Percentiles rank a stretch among this genome's conserved stretches.
phyloP scores from a whole-genome alignment of 2,329 filamentous ascomycete genomes.

The Arthrinium puccinioides region DNA sequence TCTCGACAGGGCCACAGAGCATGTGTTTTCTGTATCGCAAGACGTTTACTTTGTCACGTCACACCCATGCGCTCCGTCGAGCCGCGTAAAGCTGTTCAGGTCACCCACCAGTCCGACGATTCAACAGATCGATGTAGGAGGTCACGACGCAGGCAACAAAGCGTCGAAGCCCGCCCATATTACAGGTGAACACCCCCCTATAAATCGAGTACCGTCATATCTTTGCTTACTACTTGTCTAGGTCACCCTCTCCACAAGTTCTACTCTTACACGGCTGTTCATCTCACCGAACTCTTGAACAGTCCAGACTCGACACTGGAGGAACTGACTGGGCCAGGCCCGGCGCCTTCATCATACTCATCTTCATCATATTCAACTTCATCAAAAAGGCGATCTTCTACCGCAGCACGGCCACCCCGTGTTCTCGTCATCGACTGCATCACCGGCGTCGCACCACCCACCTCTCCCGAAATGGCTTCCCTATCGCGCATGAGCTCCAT shows the following conservation, averaged over 20 bases:
- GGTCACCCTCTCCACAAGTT: constrained; percentile 58
- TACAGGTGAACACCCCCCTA: constrained; percentile 30
- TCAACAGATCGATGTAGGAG: constrained; percentile 47
- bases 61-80: constrained; percentile 55
- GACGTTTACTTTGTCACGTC: constrained; percentile 61
- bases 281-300: constrained; percentile 48
- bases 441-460: constrained; percentile 40
- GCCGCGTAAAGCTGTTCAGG: constrained; percentile 49
- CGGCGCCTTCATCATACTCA: constrained; percentile 23
- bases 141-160: constrained; percentile 33
- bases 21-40: constrained; percentile 41
- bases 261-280: constrained; percentile 52
- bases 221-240: constrained; percentile 17
- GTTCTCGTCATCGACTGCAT: constrained; percentile 60
- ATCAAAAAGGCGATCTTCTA: constrained; percentile 9
- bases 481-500: constrained; percentile 39
- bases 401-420: constrained; percentile 21
- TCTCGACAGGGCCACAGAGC: constrained; percentile 27
- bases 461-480: constrained; percentile 35
- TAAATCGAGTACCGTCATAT: background rate
- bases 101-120: constrained; percentile 54
- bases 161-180: constrained; percentile 38
- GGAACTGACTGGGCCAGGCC: constrained; percentile 34
- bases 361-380: too few species aligned
- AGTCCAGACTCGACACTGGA: constrained; percentile 38